Evolutionary conservation across 306 rosid species (phyloP), one percentile per base, ranked within the genome.

Genomic region (Pterocarpus macrocarpus): DNA sequence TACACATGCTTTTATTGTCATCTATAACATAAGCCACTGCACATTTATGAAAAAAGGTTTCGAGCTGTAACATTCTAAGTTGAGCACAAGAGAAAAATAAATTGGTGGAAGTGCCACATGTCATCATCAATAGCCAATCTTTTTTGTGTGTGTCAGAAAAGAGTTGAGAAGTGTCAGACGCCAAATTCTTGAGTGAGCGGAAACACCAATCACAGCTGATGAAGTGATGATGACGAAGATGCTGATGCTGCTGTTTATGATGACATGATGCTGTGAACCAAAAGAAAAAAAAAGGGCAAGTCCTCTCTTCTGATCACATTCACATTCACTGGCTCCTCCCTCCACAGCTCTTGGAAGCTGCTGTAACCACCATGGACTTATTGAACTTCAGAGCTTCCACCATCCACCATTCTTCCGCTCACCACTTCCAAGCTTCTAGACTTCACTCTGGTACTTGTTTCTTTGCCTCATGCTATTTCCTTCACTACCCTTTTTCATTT

Each of bases 341-440:
- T 43, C 7, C 47, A 43, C 8, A 43, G 11, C 47, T 43, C 47
- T 43, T 43, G 47, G 47, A 43, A 43, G 47, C 8, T 6, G n/a
- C 55, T 11, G 12, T 12, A 2, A 49, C 22, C 47, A 47, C 78
- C 83, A 94, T 94, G 97, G 95, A 89, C 83, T 74, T 88, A 13
- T n/a, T 50, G 69, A 89, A 89, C 84, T 88, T 83, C 83, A 87
- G 90, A 86, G 84, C 91, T 82, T 85, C 86, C 10, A 73, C 86
- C 80, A 79, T 84, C 16, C 15, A 11, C 69, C 88, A 79, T 66
- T 64, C 90, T 66, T 73, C 89, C 30, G 84, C 74, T 33, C 90
- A 87, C 82, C 75, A 2, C 3, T 83, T 76, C 39, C 91, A 80
- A 38, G 82, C 93, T 73, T 80, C 91, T 8, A 65, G 91, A 53